Percentiles rank a stretch among this genome's conserved stretches.
These are phyloP conservation scores for Letharia columbiana DNA, from an alignment of 495 filamentous ascomycete species.

Conservation along the genomic window DNA sequence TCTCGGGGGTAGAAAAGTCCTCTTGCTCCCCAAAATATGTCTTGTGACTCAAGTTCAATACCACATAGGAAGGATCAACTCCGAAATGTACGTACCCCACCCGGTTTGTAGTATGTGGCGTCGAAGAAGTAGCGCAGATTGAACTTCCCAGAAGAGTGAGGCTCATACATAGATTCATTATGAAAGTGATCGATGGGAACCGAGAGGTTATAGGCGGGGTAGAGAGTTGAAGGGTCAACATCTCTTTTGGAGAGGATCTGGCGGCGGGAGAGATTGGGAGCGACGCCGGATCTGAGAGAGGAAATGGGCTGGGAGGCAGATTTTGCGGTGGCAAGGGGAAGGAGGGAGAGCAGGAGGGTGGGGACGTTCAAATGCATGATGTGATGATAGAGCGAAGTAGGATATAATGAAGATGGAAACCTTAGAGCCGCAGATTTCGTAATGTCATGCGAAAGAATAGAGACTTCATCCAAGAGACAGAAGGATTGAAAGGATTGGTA, in stretches of 20 bases:
- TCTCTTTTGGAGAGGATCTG: conserved; percentile 21
- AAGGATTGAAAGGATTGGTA: not conserved
- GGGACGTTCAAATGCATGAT: not conserved
- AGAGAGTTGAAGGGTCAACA: conserved; percentile 37
- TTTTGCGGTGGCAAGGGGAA: not conserved
- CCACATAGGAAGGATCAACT: too few species aligned
- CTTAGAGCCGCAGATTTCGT: not conserved
- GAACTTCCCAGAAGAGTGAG: conserved; percentile 53
- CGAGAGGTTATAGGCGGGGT: conserved; percentile 52
- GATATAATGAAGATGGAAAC: not conserved
- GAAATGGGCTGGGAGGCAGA: not conserved
- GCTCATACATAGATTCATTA: conserved; percentile 59
- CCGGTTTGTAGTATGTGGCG: conserved; percentile 52
- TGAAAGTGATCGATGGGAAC: conserved; percentile 70
- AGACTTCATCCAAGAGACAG: not conserved
- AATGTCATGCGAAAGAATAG: not conserved
- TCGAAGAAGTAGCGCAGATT: conserved; percentile 68
- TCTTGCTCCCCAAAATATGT: too few species aligned
- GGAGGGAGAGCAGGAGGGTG: not conserved
- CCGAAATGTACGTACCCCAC: conserved; percentile 34
- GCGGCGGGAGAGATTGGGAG: not conserved
- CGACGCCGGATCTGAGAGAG: not conserved
- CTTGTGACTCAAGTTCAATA: too few species aligned
- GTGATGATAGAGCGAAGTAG: not conserved
- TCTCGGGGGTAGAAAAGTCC: too few species aligned